Conservation (phyloP, 2,329 filamentous ascomycete species). For the Fusarium siculi region DNA sequence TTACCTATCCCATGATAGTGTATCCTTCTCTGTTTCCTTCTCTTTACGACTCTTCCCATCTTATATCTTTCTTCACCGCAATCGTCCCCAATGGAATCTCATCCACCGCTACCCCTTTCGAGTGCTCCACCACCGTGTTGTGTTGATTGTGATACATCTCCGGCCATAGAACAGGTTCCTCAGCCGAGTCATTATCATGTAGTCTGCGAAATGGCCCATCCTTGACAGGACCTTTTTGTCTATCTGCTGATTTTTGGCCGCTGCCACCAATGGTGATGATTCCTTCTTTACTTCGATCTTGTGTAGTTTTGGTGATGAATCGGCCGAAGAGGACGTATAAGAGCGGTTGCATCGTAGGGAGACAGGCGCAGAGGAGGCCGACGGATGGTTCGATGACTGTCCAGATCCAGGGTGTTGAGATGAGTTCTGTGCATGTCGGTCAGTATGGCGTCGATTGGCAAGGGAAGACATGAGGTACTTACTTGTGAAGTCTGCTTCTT, state of each 20-base stretch:
- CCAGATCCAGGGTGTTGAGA: conserved; percentile 2
- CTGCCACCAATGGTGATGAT: neutral
- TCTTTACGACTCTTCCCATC: conserved; percentile 7
- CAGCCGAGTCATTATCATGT: conserved; percentile 3
- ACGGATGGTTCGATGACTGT: neutral
- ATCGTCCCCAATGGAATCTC: neutral
- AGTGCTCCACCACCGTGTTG: neutral
- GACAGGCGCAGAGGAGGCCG: conserved; percentile 3
- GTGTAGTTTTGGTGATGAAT: neutral
- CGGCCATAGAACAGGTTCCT: conserved; percentile 13
- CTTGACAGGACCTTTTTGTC: neutral
- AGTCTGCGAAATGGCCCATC: neutral
- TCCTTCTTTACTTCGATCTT: neutral
- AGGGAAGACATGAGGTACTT: fast-evolving
- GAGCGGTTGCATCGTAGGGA: neutral
- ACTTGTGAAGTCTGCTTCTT: conserved; percentile 1
- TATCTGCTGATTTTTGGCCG: neutral
- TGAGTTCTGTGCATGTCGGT: neutral
- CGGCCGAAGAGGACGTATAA: neutral
- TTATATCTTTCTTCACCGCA: neutral
- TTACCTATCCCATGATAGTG: too few species aligned
- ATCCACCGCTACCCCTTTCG: neutral
- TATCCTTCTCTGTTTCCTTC: too few species aligned
- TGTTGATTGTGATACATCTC: conserved; percentile 1
- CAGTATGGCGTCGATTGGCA: fast-evolving